Base-by-base conservation (phyloP, 257 asterid genomes). In the Jasminum sambac region DNA sequence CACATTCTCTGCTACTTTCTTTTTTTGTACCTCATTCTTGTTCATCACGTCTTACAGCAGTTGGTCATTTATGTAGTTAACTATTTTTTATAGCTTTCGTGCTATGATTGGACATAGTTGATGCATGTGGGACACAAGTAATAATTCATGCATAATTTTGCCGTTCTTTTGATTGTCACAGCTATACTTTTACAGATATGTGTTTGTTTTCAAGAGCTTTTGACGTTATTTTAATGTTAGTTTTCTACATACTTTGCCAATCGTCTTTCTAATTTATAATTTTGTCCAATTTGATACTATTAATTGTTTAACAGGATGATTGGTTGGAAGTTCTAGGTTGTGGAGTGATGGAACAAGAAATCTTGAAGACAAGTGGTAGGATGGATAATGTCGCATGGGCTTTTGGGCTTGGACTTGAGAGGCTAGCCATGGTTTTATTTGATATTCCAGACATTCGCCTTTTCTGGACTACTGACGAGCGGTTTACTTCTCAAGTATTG, bases 301-400 rank as follows among this genome's bases (percentile, higher is more conserved):
- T 59, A 62, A 78, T 66, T 52, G 26, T 46, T 74, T 86, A 52
- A 40, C 81, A 95, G 98, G 98, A 95, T 12, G 76, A 84, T 70
- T 95, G 99, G 99, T 76, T 95, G 90, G 99, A 95, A 84, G 99
- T 94, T 69, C 80, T 94, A 82, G 98, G 99, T 57, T 94, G 98
- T 77, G 99, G 99, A 61, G 99, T 94, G 76, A 94, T 83, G 87
- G 98, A 94, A 83, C 98, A 91, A 78, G 99, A 95, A 80, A 95
- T 91, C 75, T 76, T 95, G 83, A 88, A 87, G 83, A 85, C 90
- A 85, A 86, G 82, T 70, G 96, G 90, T 39, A 83, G 78, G 82
- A 76, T 58, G 11, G 84, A 85, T 62, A 86, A 82, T 79, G 93
- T 91, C 67, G 99, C 96, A 76, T 95, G 99, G 99, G 99, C 99